Conservation (phyloP, 768 basidiomycete genomes). For the Phylloporus sp. region DNA sequence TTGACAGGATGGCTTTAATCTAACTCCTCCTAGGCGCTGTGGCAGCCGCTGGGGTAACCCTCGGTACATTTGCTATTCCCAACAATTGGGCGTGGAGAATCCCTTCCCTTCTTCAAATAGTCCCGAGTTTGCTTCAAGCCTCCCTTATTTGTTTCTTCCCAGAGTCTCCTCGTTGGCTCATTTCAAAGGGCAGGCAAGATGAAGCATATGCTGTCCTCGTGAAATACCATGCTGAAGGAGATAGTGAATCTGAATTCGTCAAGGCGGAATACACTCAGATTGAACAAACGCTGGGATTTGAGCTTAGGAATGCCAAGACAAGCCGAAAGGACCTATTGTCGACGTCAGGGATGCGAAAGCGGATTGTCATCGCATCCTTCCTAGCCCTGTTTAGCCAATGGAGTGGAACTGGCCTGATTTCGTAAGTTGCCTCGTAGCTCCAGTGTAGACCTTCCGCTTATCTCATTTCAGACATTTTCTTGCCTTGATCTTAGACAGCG, state of each 20-base stretch:
- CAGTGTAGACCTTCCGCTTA: neutral
- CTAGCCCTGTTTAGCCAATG: slow-evolving; percentile 10
- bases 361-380: slow-evolving; percentile 8
- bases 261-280: slow-evolving; percentile 57
- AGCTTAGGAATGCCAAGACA: slow-evolving; percentile 2
- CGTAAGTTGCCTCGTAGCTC: neutral
- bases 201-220: slow-evolving; percentile 47
- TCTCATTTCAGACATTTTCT: slow-evolving; percentile 5
- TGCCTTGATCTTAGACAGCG: slow-evolving; percentile 7
- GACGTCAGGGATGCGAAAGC: slow-evolving; percentile 13
- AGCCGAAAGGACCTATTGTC: neutral
- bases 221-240: slow-evolving; percentile 61
- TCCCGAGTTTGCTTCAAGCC: slow-evolving; percentile 51
- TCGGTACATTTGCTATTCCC: slow-evolving; percentile 59
- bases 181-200: slow-evolving; percentile 49
- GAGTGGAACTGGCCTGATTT: slow-evolving; percentile 8
- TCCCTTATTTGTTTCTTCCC: slow-evolving; percentile 55
- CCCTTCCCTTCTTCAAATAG: slow-evolving; percentile 51
- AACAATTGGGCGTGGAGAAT: slow-evolving; percentile 66
- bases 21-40: slow-evolving; percentile 6
- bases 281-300: slow-evolving; percentile 45
- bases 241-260: slow-evolving; percentile 47
- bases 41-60: slow-evolving; percentile 47
- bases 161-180: slow-evolving; percentile 63
- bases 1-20: neutral